These are phyloP conservation scores for Globisporangium recalcitrans DNA, from an alignment of 352 stramenopile species.

Conservation along the genomic window DNA sequence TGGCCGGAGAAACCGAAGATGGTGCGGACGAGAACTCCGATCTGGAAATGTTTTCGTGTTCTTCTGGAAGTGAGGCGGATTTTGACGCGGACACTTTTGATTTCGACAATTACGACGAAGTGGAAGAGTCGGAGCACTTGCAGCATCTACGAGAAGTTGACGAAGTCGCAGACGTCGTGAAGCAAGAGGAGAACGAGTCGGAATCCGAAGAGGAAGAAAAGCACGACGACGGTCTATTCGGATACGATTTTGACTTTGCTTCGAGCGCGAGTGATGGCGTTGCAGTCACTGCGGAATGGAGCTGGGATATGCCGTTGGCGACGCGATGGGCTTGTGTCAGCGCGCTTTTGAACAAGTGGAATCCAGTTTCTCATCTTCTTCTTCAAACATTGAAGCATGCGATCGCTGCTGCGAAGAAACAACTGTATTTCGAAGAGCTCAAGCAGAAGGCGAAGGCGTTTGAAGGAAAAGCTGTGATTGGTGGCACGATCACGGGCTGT, in stretches of 20 bases:
- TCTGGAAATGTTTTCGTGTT: slow-evolving; percentile 17
- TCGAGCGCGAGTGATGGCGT: neutral
- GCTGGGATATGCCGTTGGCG: slow-evolving; percentile 64
- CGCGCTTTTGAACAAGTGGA: slow-evolving; percentile 27
- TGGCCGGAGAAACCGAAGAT: neutral
- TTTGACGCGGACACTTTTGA: slow-evolving; percentile 35
- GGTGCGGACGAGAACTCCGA: slow-evolving; percentile 12
- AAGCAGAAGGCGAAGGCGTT: slow-evolving; percentile 68
- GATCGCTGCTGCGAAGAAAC: slow-evolving; percentile 27
- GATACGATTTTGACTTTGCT: slow-evolving; percentile 15
- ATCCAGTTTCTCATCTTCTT: slow-evolving; percentile 9
- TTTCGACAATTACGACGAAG: slow-evolving; percentile 51
- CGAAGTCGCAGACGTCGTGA: slow-evolving; percentile 40
- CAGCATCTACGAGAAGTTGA: slow-evolving; percentile 83
- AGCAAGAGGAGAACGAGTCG: slow-evolving; percentile 23
- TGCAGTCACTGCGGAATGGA: slow-evolving; percentile 37
- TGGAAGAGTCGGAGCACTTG: slow-evolving; percentile 74
- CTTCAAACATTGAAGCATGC: slow-evolving; percentile 7
- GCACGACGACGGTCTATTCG: slow-evolving; percentile 14
- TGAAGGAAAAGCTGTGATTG: slow-evolving; percentile 82
- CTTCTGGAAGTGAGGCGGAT: slow-evolving; percentile 31
- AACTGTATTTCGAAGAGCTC: slow-evolving; percentile 57
- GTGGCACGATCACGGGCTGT: slow-evolving; percentile 84
- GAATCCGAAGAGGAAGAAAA: neutral
- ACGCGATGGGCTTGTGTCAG: slow-evolving; percentile 47